Evolutionary conservation across 1,139 yeast species (phyloP).

Genomic region (Taphrina wiesneri): DNA sequence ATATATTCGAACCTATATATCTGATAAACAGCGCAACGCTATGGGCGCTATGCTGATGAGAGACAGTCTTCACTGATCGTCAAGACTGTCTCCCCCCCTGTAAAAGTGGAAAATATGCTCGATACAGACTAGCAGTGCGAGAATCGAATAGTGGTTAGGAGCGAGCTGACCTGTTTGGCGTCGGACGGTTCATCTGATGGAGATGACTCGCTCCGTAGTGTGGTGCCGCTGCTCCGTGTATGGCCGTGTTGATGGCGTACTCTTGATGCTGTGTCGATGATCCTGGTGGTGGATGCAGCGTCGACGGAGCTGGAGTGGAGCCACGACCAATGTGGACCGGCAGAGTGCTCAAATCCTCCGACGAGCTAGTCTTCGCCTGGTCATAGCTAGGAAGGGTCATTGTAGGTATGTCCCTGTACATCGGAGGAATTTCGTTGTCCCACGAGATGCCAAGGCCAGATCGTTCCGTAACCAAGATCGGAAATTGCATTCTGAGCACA

Average conservation of each 20-base stretch:
- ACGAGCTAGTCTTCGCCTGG: slow-evolving; percentile 20
- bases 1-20: background rate
- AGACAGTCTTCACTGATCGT: too few species aligned
- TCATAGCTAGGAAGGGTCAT: slow-evolving; percentile 61
- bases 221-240: background rate
- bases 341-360: slow-evolving; percentile 19
- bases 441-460: slow-evolving; percentile 95
- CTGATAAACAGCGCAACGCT: background rate
- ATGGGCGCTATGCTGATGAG: slow-evolving; percentile 1
- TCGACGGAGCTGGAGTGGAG: slow-evolving; percentile 9
- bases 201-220: slow-evolving; percentile 9
- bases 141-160: background rate
- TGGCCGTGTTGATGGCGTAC: background rate
- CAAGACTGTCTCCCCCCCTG: too few species aligned
- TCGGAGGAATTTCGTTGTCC: slow-evolving; percentile 99
- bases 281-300: slow-evolving; percentile 2
- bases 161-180: background rate
- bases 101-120: background rate
- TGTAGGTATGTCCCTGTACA: slow-evolving; percentile 70
- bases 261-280: slow-evolving; percentile 15
- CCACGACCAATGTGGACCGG: slow-evolving; percentile 25
- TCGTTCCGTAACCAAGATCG: slow-evolving; percentile 74
- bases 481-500: slow-evolving; percentile 91
- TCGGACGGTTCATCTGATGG: slow-evolving; percentile 15
- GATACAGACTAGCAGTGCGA: background rate